Evolutionary conservation across 495 filamentous ascomycete genomes (phyloP).

Genomic region (Aspergillus nanangensis): DNA sequence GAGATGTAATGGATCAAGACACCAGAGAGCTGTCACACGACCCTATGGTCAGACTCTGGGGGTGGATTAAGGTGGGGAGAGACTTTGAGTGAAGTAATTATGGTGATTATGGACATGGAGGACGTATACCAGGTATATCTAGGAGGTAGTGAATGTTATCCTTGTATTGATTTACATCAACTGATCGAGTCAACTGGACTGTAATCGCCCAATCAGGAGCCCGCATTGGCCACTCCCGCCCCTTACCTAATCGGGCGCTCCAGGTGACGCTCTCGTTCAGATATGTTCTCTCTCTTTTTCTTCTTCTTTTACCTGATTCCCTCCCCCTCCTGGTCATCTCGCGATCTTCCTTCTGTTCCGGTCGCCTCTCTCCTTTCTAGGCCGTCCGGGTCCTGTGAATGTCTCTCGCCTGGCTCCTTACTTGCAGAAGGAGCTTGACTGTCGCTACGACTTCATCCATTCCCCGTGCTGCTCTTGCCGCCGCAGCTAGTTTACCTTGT

Average conservation of each 20-base stretch:
- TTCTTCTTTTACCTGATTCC: conserved; percentile 8
- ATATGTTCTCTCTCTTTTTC: background rate
- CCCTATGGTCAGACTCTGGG: too few relatives aligned
- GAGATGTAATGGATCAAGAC: too few relatives aligned
- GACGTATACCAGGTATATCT: too few relatives aligned
- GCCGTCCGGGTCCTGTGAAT: conserved; percentile 22
- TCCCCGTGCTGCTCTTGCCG: conserved; percentile 2
- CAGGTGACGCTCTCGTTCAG: background rate
- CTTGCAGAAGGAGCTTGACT: conserved; percentile 28
- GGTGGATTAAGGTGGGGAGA: too few relatives aligned
- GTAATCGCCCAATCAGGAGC: conserved; percentile 11
- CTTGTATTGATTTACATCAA: too few relatives aligned
- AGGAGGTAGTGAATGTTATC: too few relatives aligned
- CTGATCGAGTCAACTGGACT: background rate
- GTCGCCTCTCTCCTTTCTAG: conserved; percentile 7
- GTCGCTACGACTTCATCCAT: conserved; percentile 13
- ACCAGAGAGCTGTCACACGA: too few relatives aligned
- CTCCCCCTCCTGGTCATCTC: conserved; percentile 5
- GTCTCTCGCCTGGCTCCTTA: conserved; percentile 21
- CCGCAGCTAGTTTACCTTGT: too few relatives aligned
- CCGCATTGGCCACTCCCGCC: background rate
- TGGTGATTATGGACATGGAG: too few relatives aligned
- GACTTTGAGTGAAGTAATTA: too few relatives aligned
- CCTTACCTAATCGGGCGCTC: background rate
- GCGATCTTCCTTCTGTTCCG: conserved; percentile 5